Percentiles rank a stretch among this genome's conserved stretches.
Evolutionary conservation across 2,329 filamentous ascomycete genomes (phyloP).

Genomic region (Corinectria fuckeliana): DNA sequence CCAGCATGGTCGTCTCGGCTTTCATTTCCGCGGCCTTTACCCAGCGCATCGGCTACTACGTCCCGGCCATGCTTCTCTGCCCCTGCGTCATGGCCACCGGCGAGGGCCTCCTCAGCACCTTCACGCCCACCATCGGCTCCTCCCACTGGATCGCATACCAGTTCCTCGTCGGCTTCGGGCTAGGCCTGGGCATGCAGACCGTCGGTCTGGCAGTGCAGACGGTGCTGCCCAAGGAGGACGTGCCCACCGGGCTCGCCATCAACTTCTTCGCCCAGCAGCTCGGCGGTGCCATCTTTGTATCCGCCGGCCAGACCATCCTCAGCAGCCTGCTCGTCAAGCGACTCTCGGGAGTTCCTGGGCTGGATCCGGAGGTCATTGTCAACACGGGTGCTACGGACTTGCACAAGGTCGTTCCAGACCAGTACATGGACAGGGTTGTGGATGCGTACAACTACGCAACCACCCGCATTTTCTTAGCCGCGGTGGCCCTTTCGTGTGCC

Average conservation of each 20-base stretch:
- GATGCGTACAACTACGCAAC: constrained; percentile 70
- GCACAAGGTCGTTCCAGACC: constrained; percentile 54
- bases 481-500: constrained; percentile 60
- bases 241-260: constrained; percentile 62
- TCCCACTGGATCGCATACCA: constrained; percentile 66
- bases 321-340: constrained; percentile 52
- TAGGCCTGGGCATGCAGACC: constrained; percentile 66
- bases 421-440: constrained; percentile 61
- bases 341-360: constrained; percentile 48
- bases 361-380: constrained; percentile 52
- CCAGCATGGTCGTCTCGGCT: constrained; percentile 61
- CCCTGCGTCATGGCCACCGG: constrained; percentile 59
- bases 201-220: constrained; percentile 63
- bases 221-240: constrained; percentile 57
- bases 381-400: constrained; percentile 66
- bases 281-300: constrained; percentile 64
- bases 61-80: constrained; percentile 60
- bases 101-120: constrained; percentile 64
- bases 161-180: constrained; percentile 63
- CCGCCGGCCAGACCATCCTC: constrained; percentile 62
- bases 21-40: constrained; percentile 56
- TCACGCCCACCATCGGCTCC: constrained; percentile 53
- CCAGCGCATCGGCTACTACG: constrained; percentile 65
- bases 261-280: constrained; percentile 66
- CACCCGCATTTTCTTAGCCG: constrained; percentile 67